Conservation (phyloP, 305 asterid genomes). For the Caryopteris hybrid region DNA sequence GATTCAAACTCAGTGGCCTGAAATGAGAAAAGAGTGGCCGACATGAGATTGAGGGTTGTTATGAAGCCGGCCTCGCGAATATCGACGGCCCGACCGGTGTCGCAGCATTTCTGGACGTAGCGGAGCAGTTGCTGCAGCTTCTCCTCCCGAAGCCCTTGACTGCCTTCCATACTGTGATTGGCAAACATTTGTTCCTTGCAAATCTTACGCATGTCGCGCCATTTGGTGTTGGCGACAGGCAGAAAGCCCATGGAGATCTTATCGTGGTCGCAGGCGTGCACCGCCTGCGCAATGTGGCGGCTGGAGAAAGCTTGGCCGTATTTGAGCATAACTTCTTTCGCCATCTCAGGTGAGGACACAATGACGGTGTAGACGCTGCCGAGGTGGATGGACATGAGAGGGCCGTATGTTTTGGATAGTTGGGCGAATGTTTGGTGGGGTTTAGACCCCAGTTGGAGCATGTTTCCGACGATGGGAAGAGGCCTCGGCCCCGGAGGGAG, state of each 20-base stretch:
- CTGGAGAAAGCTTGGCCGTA: not conserved
- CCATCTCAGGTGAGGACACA: conserved; percentile 11
- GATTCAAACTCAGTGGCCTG: conserved; percentile 13
- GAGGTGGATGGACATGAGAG: conserved; percentile 12
- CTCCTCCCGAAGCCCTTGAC: not conserved
- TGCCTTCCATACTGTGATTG: not conserved
- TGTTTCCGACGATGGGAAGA: not conserved
- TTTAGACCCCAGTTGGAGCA: not conserved
- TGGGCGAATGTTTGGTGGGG: conserved; percentile 1
- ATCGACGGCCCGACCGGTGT: not conserved
- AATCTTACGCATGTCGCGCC: not conserved
- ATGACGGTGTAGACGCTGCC: not conserved
- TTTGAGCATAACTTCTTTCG: not conserved
- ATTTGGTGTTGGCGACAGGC: not conserved
- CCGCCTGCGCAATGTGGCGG: not conserved
- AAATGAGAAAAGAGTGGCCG: conserved; percentile 4
- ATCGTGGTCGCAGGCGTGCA: not conserved
- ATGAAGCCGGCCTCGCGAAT: conserved; percentile 16
- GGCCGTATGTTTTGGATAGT: not conserved
- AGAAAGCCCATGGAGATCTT: not conserved
- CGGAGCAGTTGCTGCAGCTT: conserved; percentile 15
- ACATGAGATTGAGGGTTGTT: conserved; percentile 11
- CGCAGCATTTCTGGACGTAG: conserved; percentile 1
- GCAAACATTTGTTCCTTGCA: conserved; percentile 18
- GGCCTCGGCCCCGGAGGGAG: conserved; percentile 12